A percentile compares a stretch with the other conserved stretches of the same genome.
Conservation (phyloP, 75 land plant species). For the Adiantum capillusveneris region DNA sequence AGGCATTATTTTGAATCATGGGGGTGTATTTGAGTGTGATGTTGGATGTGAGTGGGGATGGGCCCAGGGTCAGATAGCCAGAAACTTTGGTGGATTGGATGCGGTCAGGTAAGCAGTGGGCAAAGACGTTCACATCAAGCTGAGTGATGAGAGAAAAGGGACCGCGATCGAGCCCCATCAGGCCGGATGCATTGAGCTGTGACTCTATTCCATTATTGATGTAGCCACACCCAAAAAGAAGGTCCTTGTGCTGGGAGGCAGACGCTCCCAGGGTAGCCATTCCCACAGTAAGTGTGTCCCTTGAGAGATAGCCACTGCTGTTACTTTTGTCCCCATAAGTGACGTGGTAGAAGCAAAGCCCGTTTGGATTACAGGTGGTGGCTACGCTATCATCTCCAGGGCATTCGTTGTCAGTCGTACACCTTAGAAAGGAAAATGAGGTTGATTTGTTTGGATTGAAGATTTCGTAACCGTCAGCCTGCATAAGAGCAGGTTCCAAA, state of each 20-base stretch:
- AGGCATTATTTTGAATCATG: background rate
- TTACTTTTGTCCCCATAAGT: slow-evolving; percentile 4
- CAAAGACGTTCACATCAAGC: slow-evolving; percentile 2
- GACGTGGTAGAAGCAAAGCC: background rate
- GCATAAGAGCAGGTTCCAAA: too few relatives aligned
- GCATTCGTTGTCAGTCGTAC: too few relatives aligned
- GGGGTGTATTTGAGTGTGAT: background rate
- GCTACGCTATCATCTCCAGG: too few relatives aligned
- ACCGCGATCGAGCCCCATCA: background rate
- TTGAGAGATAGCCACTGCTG: slow-evolving; percentile 1
- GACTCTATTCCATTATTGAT: background rate
- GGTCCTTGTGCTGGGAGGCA: too few relatives aligned
- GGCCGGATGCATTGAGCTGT: slow-evolving; percentile 1
- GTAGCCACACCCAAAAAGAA: background rate
- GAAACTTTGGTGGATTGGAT: background rate
- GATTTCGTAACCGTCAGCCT: too few relatives aligned
- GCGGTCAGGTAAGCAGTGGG: slow-evolving; percentile 11
- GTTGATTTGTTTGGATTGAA: too few relatives aligned
- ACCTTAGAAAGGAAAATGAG: too few relatives aligned
- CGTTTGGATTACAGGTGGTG: too few relatives aligned
- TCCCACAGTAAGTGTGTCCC: background rate
- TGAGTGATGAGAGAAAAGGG: background rate
- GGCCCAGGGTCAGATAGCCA: background rate
- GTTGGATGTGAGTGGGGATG: background rate
- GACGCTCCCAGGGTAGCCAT: background rate